Base-by-base conservation (phyloP, 108 stramenopile species). In the Pseudonitzschia pungens region DNA sequence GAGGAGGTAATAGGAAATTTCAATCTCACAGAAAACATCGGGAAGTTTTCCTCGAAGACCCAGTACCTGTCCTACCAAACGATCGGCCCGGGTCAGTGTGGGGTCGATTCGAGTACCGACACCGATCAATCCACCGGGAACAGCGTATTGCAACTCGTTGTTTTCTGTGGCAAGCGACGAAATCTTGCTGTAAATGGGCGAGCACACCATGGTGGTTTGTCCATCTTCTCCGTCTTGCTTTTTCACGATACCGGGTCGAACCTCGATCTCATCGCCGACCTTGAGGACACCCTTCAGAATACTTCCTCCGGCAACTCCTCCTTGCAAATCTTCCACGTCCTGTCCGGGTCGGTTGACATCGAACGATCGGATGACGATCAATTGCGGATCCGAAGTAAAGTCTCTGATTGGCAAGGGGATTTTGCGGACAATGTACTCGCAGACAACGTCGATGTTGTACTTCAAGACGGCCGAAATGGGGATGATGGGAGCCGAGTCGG, bases 321-420 rank as follows among this genome's bases (percentile, higher is more conserved):
- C 99, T 72, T 95, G 91, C 64, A 99, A 76, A 66, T 92, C 78
- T 54, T 84, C 86, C 16, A 98, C 98, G 74, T 98, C 97, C 81
- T 99, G 96, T 53, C 99, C 99, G 31, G 99, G 99, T 79, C 98
- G 98, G 83, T 99, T 99, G 74, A 99, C 98, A 76, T 99, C 99
- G 77, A 99, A 99, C 28, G 94, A 96, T 57, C 99, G 96, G 79
- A 99, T 99, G 71, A 99, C 98, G 83, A 99, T 99, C 65, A 99
- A 79, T 28, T 97, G 84, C 0, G 99, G 98, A 15, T 80, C 87
- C 51, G 83, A 83, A 15, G 95, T 94, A 76, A 99, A 99, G 83
- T 99, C 96, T 18, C 99, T 76, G 29, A 85, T 74, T 27, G 99
- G 99, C 29, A 97, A 79, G 29, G 99, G 99, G 62, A 99, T 96